Conservation (phyloP, 306 rosid species). For the Fragaria vesca region DNA sequence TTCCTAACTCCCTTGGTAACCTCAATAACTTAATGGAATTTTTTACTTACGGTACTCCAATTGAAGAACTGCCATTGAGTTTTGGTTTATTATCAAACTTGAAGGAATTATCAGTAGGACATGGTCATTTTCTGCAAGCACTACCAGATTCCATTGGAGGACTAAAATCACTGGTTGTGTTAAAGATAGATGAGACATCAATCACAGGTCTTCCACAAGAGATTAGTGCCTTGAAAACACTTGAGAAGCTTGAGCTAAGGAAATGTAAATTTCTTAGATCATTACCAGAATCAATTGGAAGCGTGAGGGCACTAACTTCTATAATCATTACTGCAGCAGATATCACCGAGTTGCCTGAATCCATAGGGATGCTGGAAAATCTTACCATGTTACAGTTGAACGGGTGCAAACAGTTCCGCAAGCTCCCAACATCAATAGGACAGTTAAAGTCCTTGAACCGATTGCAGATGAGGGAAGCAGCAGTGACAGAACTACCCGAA, state of each 20-base stretch:
- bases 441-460: conserved; percentile 43
- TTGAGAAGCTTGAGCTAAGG: conserved; percentile 49
- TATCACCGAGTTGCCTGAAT: conserved; percentile 50
- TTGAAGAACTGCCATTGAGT: conserved; percentile 50
- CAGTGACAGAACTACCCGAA: conserved; percentile 51
- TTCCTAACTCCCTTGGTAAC: conserved; percentile 48
- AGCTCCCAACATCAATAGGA: conserved; percentile 64
- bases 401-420: conserved; percentile 38
- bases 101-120: conserved; percentile 35
- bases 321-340: conserved; percentile 33
- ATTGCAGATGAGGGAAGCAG: conserved; percentile 48
- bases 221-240: conserved; percentile 51
- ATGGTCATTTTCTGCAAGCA: conserved; percentile 22
- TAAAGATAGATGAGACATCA: conserved; percentile 43
- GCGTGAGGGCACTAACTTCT: conserved; percentile 36
- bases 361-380: conserved; percentile 47
- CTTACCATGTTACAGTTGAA: conserved; percentile 42
- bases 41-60: conserved; percentile 14
- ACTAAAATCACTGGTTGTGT: conserved; percentile 40
- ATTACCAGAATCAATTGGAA: conserved; percentile 59
- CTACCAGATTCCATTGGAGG: conserved; percentile 45
- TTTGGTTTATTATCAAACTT: conserved; percentile 49
- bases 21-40: conserved; percentile 38
- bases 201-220: conserved; percentile 50
- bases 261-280: conserved; percentile 43